Conservation (phyloP, 495 filamentous ascomycete species). For the Penicillium crystallinum region DNA sequence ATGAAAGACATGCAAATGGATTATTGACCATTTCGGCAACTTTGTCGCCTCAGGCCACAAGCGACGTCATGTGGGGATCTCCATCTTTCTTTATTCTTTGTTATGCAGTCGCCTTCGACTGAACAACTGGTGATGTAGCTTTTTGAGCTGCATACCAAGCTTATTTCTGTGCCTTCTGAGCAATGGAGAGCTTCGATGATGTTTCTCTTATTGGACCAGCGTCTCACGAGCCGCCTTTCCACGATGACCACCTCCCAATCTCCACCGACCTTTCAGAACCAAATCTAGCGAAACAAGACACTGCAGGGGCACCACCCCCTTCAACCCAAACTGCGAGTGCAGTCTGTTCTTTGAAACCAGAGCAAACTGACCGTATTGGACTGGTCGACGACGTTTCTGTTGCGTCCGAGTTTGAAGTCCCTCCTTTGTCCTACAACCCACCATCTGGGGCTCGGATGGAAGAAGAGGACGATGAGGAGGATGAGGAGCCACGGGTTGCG, state of each 20-base stretch:
- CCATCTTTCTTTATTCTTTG: not conserved
- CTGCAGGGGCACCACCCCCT: conserved; percentile 1
- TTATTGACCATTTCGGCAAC: not conserved
- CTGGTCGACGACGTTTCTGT: conserved; percentile 13
- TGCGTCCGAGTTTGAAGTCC: conserved; percentile 22
- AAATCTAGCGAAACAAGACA: conserved; percentile 9
- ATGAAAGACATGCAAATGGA: no score
- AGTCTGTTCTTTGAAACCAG: not conserved
- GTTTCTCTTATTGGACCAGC: conserved; percentile 24
- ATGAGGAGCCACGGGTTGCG: conserved; percentile 40
- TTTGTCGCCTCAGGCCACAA: not conserved
- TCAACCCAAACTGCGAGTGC: not conserved
- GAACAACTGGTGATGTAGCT: not conserved
- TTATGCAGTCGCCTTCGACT: not conserved
- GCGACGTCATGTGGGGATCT: conserved; percentile 9
- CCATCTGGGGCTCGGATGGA: conserved; percentile 21
- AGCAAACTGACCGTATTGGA: conserved; percentile 6
- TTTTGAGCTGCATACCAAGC: not conserved
- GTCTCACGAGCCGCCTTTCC: conserved; percentile 8
- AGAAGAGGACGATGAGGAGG: conserved; percentile 29
- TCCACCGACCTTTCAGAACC: conserved; percentile 6
- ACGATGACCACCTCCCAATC: conserved; percentile 14
- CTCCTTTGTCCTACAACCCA: conserved; percentile 22
- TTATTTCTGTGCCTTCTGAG: not conserved
- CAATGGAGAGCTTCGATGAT: conserved; percentile 41